Conservation (phyloP, 1,284 basidiomycete genomes). For the Heimioporus retisporus region DNA sequence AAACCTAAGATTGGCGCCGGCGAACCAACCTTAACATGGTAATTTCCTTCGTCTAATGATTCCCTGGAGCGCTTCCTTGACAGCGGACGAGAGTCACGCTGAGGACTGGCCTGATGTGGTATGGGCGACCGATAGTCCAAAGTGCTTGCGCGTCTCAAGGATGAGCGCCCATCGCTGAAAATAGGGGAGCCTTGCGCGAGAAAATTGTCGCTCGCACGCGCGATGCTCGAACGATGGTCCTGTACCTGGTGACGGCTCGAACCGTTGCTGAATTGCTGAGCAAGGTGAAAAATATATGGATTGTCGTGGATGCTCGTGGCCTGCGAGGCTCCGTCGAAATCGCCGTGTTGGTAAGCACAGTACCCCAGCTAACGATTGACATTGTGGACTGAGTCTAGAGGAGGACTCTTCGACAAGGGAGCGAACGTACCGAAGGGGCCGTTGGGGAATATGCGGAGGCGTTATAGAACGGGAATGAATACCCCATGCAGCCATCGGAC, state of each 20-base stretch:
- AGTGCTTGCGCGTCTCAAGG: constrained; percentile 29
- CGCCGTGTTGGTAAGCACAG: constrained; percentile 27
- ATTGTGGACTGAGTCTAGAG: constrained; percentile 16
- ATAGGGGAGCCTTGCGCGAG: constrained; percentile 47
- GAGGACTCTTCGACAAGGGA: constrained; percentile 1
- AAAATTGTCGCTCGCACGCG: constrained; percentile 46
- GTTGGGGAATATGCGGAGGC: constrained; percentile 26
- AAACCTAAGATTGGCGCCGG: constrained; percentile 43
- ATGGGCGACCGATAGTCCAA: constrained; percentile 31
- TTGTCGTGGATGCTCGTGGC: constrained; percentile 30
- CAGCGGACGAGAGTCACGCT: constrained; percentile 32
- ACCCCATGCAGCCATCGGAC: constrained; percentile 35
- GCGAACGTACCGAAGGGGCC: constrained; percentile 29
- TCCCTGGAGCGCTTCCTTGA: constrained; percentile 49
- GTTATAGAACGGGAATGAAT: constrained; percentile 34
- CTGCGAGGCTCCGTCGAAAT: constrained; percentile 27
- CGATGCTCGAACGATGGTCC: constrained; percentile 46
- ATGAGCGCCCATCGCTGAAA: constrained; percentile 36
- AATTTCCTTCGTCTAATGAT: constrained; percentile 40
- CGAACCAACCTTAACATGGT: constrained; percentile 43
- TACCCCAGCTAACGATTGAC: constrained; percentile 24
- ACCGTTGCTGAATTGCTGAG: constrained; percentile 34
- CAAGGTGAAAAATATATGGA: constrained; percentile 33
- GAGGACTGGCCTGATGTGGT: constrained; percentile 27
- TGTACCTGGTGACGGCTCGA: constrained; percentile 36